Base-by-base conservation (phyloP, 345 rosid species). In the Gossypium anomalum region DNA sequence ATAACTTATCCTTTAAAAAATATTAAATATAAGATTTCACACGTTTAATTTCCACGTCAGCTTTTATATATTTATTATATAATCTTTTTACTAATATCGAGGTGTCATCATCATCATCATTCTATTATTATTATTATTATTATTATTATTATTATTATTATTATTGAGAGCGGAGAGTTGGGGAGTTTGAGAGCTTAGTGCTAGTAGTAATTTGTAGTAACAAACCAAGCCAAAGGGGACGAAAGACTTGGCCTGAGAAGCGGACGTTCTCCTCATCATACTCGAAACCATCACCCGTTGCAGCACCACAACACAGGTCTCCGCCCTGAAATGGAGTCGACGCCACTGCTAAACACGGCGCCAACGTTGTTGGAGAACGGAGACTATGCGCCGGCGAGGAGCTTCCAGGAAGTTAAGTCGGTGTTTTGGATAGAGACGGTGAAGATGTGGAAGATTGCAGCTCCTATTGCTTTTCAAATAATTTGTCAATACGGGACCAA, bases 371-470 rank as follows among this genome's bases (percentile, higher is more conserved):
- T 70, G 61, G 61, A 52, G 61, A 70, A 70, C 56, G 87, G 70
- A n/a, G 87, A 88, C 81, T 85, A 83, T 61, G 49, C 11, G 22
- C 84, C 83, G 19, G 82, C 47, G 75, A 76, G 55, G 64, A 76
- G 74, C 78, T 76, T 82, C 63, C 52, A 67, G 80, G 85, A 82
- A 51, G 76, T 53, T 1, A 83, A 71, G 74, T 44, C 76, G 1
- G 71, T 86, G 65, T 80, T 85, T 63, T 77, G 85, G 86, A 58
- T 45, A n/a, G 92, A 88, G 76, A 80, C 85, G 0, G 79, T 75
- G 60, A 86, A 79, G 84, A 5, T 78, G 64, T 86, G 92, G 88
- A 83, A 75, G 80, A 86, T 86, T 3, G 89, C 83, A 4, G 80
- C 53, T 44, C 92, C 86, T 0, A 76, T 86, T 3, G 85, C 70